These are phyloP conservation scores for Ogataea salicorniae DNA, from an alignment of 805 yeast species.

Conservation along the genomic window DNA sequence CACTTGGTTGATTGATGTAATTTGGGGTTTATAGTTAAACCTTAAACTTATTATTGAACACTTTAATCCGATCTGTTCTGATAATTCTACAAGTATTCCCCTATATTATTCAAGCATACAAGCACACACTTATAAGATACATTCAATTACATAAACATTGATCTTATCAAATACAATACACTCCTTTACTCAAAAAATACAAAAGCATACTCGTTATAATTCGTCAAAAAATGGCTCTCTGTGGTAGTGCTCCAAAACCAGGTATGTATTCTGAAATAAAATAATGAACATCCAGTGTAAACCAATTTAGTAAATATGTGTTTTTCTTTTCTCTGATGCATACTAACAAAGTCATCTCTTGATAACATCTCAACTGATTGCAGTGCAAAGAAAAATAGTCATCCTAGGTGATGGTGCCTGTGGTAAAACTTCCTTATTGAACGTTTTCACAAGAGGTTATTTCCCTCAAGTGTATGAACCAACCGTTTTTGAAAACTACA, in stretches of 20 bases:
- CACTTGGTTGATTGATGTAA: background rate
- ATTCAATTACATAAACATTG: too few species aligned
- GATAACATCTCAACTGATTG: slow-evolving; percentile 4
- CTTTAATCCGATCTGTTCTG: too few species aligned
- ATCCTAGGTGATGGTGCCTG: slow-evolving; percentile 98
- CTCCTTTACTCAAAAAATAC: too few species aligned
- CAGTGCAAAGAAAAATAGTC: slow-evolving; percentile 85
- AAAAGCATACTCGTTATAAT: too few species aligned
- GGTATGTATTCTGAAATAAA: slow-evolving; percentile 19
- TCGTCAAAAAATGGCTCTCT: slow-evolving; percentile 33
- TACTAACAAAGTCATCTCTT: background rate
- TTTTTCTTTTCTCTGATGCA: background rate
- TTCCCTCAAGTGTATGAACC: slow-evolving; percentile 99
- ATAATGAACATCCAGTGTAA: background rate
- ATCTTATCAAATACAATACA: too few species aligned
- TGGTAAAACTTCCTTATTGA: slow-evolving; percentile 92
- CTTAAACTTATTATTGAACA: too few species aligned
- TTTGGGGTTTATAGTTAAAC: too few species aligned
- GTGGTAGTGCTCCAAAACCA: slow-evolving; percentile 42
- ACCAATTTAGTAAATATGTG: background rate
- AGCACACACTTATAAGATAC: too few species aligned
- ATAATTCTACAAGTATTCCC: too few species aligned
- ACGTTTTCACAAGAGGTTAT: slow-evolving; percentile 94
- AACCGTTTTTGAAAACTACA: slow-evolving; percentile 94
- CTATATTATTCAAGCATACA: too few species aligned